Evolutionary conservation across 257 asterid species (phyloP).

Genomic region (Fraxinus excelsior): DNA sequence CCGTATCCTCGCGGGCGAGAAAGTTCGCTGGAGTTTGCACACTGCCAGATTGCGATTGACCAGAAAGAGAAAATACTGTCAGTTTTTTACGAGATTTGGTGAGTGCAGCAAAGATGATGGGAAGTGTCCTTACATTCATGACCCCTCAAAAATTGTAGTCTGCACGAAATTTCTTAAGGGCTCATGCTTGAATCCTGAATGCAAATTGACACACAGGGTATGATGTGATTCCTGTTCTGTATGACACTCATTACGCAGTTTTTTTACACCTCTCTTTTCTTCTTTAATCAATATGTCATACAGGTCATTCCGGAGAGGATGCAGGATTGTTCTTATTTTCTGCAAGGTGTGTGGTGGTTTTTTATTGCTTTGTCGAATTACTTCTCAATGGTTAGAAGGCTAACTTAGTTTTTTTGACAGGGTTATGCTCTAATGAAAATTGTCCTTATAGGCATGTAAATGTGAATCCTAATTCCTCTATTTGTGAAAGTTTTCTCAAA

Average conservation of each 20-base stretch:
- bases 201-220: constrained; percentile 97
- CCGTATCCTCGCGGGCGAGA: constrained; percentile 84
- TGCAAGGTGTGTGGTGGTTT: constrained; percentile 61
- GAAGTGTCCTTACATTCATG: constrained; percentile 84
- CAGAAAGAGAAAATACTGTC: constrained; percentile 81
- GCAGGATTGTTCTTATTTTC: constrained; percentile 94
- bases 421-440: constrained; percentile 79
- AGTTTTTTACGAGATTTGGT: constrained; percentile 90
- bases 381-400: constrained; percentile 17
- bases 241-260: constrained; percentile 6
- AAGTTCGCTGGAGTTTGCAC: constrained; percentile 94
- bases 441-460: constrained; percentile 94
- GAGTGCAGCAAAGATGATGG: constrained; percentile 90
- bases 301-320: constrained; percentile 96
- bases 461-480: constrained; percentile 64
- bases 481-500: constrained; percentile 86
- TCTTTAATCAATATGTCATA: constrained; percentile 26
- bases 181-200: constrained; percentile 62
- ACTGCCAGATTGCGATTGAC: constrained; percentile 90
- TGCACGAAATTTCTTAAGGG: constrained; percentile 90
- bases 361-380: constrained; percentile 2
- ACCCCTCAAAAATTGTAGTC: constrained; percentile 83
- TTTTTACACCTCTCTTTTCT: constrained; percentile 18
- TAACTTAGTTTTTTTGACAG: constrained; percentile 51
- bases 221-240: constrained; percentile 20